Evolutionary conservation across 345 rosid genomes (phyloP).

Genomic region (Gossypium stocksii): DNA sequence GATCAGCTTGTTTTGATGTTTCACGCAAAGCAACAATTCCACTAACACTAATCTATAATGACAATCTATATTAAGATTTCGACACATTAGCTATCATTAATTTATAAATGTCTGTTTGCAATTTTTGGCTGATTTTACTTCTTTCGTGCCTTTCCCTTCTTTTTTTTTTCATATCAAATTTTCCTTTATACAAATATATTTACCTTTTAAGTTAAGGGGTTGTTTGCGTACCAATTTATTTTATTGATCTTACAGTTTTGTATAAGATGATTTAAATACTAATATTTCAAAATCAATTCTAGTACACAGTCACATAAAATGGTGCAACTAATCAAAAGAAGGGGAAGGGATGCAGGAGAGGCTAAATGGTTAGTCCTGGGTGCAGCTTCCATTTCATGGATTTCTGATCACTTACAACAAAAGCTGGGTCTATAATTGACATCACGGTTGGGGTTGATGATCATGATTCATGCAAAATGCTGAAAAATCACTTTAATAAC

Average conservation of each 20-base stretch:
- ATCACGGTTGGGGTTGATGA: not conserved
- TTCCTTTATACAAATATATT: not conserved
- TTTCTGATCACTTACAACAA: conserved; percentile 3
- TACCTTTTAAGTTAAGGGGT: too few relatives aligned
- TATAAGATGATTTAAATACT: too few relatives aligned
- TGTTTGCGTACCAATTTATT: too few relatives aligned
- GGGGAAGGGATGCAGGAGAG: not conserved
- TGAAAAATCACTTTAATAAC: not conserved
- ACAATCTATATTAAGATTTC: not conserved
- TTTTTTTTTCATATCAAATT: too few relatives aligned
- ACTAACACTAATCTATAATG: not conserved
- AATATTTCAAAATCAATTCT: too few relatives aligned
- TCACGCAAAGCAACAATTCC: not conserved
- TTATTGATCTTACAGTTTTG: too few relatives aligned
- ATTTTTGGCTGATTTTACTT: not conserved
- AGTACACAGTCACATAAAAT: too few relatives aligned
- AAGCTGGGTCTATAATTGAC: conserved; percentile 17
- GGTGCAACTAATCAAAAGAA: not conserved
- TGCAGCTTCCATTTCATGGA: conserved; percentile 6
- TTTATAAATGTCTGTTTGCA: not conserved
- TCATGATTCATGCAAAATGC: conserved; percentile 10
- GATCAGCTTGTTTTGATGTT: not conserved
- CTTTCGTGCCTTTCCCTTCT: not conserved
- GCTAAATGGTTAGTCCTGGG: not conserved
- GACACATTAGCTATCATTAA: not conserved